These are phyloP conservation scores for Globisporangium carolinianum DNA, from an alignment of 352 stramenopile genomes.

Conservation along the genomic window DNA sequence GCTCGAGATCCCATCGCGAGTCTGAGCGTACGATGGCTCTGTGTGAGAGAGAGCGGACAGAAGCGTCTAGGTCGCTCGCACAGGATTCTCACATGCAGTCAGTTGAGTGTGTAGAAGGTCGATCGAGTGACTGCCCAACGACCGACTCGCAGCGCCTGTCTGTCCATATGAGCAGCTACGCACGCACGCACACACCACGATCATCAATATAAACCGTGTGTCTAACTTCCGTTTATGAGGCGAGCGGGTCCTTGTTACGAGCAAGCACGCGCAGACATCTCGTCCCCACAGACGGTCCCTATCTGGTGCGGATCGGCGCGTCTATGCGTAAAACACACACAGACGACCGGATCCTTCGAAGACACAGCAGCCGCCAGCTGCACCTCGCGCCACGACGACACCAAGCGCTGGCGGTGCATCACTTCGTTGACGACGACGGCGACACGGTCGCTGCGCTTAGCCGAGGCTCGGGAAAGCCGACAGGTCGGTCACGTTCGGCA, in stretches of 20 bases:
- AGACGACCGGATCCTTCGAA: constrained; percentile 1
- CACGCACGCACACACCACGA: not conserved
- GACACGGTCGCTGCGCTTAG: constrained; percentile 35
- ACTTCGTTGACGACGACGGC: constrained; percentile 32
- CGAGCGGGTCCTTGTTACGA: constrained; percentile 10
- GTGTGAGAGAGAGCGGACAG: too few relatives aligned
- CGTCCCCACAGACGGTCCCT: constrained; percentile 44
- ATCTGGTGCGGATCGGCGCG: constrained; percentile 44
- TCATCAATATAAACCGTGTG: constrained; percentile 23
- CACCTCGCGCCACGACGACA: constrained; percentile 5
- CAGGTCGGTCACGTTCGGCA: constrained; percentile 78
- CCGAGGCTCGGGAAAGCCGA: constrained; percentile 80
- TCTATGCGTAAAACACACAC: constrained; percentile 23
- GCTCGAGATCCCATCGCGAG: constrained; percentile 22
- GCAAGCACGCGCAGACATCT: constrained; percentile 12
- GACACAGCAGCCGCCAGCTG: constrained; percentile 4
- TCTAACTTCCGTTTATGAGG: constrained; percentile 60
- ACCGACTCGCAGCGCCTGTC: too few relatives aligned
- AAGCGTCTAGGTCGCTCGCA: too few relatives aligned
- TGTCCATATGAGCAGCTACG: too few relatives aligned
- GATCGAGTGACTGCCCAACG: not conserved
- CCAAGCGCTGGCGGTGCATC: constrained; percentile 32
- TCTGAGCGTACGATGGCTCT: not conserved
- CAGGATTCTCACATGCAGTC: not conserved
- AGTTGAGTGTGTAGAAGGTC: not conserved